Evolutionary conservation across 352 stramenopile species (phyloP).

Genomic region (Globisporangium lucens): DNA sequence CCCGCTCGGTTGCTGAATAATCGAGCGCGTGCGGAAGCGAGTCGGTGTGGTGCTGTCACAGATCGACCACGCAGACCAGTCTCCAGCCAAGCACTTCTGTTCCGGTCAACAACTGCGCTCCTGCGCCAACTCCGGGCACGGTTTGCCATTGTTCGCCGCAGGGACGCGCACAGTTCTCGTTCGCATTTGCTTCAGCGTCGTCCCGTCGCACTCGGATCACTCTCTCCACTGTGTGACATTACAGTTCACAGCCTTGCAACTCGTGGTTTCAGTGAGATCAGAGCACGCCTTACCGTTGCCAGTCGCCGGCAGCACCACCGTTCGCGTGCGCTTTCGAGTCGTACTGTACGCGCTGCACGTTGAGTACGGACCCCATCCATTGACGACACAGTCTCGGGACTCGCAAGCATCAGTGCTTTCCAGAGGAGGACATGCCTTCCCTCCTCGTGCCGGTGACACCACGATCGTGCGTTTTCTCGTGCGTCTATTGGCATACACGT

Average conservation of each 20-base stretch:
- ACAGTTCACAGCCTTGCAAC: conserved; percentile 51
- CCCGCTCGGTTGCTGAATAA: conserved; percentile 24
- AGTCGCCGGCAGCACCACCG: conserved; percentile 20
- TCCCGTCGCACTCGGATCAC: conserved; percentile 41
- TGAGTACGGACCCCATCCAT: conserved; percentile 44
- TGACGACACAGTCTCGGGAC: conserved; percentile 46
- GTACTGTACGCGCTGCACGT: conserved; percentile 31
- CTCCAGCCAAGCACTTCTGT: conserved; percentile 42
- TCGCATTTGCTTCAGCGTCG: conserved; percentile 31
- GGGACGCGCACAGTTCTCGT: conserved; percentile 38
- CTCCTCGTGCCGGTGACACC: conserved; percentile 31
- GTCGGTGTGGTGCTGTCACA: conserved; percentile 29
- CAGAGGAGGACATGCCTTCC: conserved; percentile 37
- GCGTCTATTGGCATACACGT: conserved; percentile 26
- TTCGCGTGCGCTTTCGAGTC: conserved; percentile 41
- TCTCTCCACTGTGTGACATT: conserved; percentile 44
- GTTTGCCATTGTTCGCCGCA: conserved; percentile 28
- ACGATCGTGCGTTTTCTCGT: conserved; percentile 35
- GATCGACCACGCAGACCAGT: conserved; percentile 50
- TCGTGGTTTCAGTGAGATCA: conserved; percentile 31
- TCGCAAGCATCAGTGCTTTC: conserved; percentile 32
- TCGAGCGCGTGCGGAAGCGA: conserved; percentile 38
- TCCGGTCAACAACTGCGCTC: conserved; percentile 34
- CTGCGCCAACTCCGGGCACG: conserved; percentile 42
- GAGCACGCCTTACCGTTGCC: conserved; percentile 45